A percentile compares a stretch with the other conserved stretches of the same genome.
phyloP scores from a whole-genome alignment of 2,329 filamentous ascomycete species.

The Fusarium sp. region DNA sequence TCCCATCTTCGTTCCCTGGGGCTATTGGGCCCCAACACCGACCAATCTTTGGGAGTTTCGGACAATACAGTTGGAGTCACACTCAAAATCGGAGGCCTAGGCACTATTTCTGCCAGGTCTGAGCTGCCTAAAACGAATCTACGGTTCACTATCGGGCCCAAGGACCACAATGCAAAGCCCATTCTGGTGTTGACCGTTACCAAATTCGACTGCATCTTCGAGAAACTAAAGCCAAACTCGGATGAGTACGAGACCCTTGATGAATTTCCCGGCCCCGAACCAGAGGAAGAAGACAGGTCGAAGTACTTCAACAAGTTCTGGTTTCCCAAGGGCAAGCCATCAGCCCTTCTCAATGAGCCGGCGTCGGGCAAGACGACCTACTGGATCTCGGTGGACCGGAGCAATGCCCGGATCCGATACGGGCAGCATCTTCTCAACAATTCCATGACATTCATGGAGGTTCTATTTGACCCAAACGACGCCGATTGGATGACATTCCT shows the following conservation, averaged over 20 bases:
- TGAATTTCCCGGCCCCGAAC: not conserved
- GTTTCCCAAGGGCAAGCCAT: not conserved
- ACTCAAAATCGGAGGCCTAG: not conserved
- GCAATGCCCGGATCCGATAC: conserved; percentile 3
- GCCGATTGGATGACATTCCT: not conserved
- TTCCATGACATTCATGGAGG: conserved; percentile 2
- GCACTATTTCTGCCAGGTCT: not conserved
- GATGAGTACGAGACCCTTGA: not conserved
- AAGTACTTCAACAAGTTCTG: not conserved
- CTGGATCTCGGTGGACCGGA: not conserved
- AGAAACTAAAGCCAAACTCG: not conserved
- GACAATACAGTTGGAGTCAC: not conserved
- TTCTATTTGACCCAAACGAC: not conserved
- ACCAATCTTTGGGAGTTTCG: no score
- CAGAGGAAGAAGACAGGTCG: not conserved
- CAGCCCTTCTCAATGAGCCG: not conserved
- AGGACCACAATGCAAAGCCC: not conserved
- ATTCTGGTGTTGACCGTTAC: not conserved
- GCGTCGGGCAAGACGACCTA: not conserved
- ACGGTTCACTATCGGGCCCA: not conserved
- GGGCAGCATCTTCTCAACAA: conserved; percentile 1
- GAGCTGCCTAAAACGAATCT: not conserved
- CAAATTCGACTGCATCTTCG: not conserved
- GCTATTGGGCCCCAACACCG: no score
- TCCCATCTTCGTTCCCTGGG: no score